These are phyloP conservation scores for Coelastrella sp. DNA, from an alignment of 139 green algal genomes.

Conservation along the genomic window DNA sequence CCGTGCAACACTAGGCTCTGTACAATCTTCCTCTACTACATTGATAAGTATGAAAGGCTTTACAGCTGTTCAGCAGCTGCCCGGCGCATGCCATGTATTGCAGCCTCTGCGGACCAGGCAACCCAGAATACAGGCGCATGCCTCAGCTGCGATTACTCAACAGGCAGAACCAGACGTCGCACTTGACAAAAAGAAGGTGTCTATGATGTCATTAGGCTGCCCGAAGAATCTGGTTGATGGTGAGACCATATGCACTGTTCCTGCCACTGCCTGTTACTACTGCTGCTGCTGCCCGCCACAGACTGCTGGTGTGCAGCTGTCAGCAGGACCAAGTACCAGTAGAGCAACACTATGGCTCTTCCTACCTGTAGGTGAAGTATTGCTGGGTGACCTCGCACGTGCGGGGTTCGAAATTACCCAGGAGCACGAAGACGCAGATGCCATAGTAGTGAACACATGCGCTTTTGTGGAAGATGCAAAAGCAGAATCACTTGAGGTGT, in stretches of 20 bases:
- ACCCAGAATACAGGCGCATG: not conserved
- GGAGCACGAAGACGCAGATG: constrained; percentile 79
- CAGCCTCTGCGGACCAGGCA: not conserved
- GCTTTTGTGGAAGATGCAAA: constrained; percentile 94
- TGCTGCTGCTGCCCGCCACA: not conserved
- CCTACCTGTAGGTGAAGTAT: constrained; percentile 78
- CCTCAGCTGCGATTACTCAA: not conserved
- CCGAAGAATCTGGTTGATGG: constrained; percentile 92
- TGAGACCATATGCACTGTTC: constrained; percentile 42
- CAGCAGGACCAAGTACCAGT: too few species aligned
- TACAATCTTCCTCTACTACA: too few species aligned
- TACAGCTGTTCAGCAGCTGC: not conserved
- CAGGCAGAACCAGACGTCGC: not conserved
- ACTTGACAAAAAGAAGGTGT: constrained; percentile 61
- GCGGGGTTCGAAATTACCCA: constrained; percentile 74
- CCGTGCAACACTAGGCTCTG: too few species aligned
- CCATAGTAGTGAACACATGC: constrained; percentile 92
- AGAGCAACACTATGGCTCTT: not conserved
- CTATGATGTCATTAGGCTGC: constrained; percentile 84
- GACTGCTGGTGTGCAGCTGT: not conserved
- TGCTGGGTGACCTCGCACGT: constrained; percentile 86
- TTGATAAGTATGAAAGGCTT: not conserved
- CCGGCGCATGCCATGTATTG: not conserved
- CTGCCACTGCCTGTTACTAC: not conserved
- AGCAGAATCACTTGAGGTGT: constrained; percentile 83